Conservation (phyloP, 495 filamentous ascomycete genomes). For the Aspergillus biplanus region DNA sequence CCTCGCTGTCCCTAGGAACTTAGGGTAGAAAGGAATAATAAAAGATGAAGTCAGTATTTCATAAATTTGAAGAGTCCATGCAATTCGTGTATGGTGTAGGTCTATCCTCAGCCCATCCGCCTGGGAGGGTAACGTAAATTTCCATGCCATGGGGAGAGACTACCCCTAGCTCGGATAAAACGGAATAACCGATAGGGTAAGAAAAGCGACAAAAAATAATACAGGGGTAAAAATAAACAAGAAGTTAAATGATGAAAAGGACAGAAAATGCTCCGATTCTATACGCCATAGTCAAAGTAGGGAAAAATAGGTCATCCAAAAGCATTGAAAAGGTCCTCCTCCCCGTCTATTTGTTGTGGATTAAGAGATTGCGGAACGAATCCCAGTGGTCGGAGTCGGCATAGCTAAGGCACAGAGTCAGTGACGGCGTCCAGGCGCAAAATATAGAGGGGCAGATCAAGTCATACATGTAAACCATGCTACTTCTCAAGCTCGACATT, state of each 20-base stretch:
- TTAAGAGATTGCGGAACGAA: constrained; percentile 72
- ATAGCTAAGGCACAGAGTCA: constrained; percentile 50
- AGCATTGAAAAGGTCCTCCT: constrained; percentile 6
- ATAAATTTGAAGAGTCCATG: neutral
- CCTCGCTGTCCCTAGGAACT: neutral
- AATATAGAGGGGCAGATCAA: constrained; percentile 10
- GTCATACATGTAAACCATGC: constrained; percentile 97
- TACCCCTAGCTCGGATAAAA: neutral
- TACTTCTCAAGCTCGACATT: constrained; percentile 87
- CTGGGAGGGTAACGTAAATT: neutral
- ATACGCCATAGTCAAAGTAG: constrained; percentile 35
- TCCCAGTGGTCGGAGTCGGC: constrained; percentile 82
- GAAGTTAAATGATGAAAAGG: constrained; percentile 13
- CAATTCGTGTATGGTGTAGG: neutral
- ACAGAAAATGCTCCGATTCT: constrained; percentile 29
- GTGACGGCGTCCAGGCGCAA: constrained; percentile 33
- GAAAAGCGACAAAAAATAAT: constrained; percentile 23
- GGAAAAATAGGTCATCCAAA: constrained; percentile 19
- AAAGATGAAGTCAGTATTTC: no score
- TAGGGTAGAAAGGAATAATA: no score
- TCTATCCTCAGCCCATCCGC: neutral
- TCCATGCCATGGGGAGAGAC: neutral
- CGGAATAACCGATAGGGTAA: neutral
- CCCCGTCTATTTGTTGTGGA: constrained; percentile 75
- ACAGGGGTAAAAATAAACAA: constrained; percentile 27